Evolutionary conservation across 257 asterid species (phyloP).

Genomic region (Penstemon newberryi): DNA sequence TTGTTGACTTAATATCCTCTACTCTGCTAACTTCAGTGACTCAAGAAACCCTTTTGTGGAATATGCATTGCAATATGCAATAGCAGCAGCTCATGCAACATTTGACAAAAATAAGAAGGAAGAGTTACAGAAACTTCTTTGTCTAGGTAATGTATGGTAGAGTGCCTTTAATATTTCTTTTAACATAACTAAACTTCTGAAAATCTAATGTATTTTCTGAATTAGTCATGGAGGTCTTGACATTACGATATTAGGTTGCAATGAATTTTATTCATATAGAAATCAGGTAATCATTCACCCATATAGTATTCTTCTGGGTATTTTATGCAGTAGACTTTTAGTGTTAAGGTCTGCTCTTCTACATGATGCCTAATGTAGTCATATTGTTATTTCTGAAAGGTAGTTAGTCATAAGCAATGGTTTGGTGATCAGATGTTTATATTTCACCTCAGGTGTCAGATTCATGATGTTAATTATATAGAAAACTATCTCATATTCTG

Average conservation of each 20-base stretch:
- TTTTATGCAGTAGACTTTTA: neutral
- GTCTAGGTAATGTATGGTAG: conserved; percentile 61
- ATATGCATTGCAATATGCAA: conserved; percentile 78
- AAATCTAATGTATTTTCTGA: conserved; percentile 37
- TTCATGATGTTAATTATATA: no score
- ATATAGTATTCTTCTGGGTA: conserved; percentile 16
- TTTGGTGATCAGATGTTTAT: no score
- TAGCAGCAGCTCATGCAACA: conserved; percentile 77
- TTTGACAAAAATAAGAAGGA: conserved; percentile 61
- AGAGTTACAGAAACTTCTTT: conserved; percentile 62
- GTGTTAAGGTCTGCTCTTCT: no score
- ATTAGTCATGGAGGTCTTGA: conserved; percentile 81
- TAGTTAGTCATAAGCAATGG: no score
- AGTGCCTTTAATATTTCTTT: conserved; percentile 26
- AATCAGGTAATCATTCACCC: conserved; percentile 59
- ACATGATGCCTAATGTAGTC: no score
- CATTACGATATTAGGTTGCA: conserved; percentile 86
- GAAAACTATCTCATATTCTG: no score
- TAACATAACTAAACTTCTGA: conserved; percentile 9
- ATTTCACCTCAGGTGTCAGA: no score
- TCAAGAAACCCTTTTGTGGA: conserved; percentile 94
- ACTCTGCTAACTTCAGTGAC: conserved; percentile 55
- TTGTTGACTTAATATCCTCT: conserved; percentile 13
- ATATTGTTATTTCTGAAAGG: no score
- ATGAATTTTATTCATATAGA: conserved; percentile 92